These are phyloP conservation scores for Penicillium occitanis DNA, from an alignment of 2,329 filamentous ascomycete species.

Conservation along the genomic window DNA sequence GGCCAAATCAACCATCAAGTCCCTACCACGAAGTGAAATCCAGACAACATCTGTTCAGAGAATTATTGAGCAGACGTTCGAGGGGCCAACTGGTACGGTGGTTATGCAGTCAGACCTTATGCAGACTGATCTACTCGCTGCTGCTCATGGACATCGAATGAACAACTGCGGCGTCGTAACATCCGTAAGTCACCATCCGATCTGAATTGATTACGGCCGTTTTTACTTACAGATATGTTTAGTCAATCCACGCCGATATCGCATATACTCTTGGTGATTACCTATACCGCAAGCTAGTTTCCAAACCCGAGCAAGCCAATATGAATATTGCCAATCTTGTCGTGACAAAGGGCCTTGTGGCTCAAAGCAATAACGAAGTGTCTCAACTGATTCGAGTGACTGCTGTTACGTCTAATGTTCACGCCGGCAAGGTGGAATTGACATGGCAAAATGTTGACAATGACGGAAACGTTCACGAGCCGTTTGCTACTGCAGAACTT, in stretches of 20 bases:
- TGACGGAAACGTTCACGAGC: slow-evolving; percentile 26
- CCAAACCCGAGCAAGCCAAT: slow-evolving; percentile 16
- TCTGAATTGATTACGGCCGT: no score
- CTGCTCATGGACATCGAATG: slow-evolving; percentile 25
- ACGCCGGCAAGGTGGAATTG: slow-evolving; percentile 10
- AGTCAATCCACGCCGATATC: slow-evolving; percentile 28
- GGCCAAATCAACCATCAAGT: background rate
- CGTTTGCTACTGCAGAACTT: slow-evolving; percentile 28
- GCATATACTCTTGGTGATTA: slow-evolving; percentile 28
- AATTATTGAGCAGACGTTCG: slow-evolving; percentile 15
- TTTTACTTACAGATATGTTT: background rate
- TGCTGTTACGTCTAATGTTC: slow-evolving; percentile 45
- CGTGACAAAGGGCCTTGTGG: slow-evolving; percentile 51
- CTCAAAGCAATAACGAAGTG: slow-evolving; percentile 36
- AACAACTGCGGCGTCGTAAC: slow-evolving; percentile 22
- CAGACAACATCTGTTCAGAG: slow-evolving; percentile 13
- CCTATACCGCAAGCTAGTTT: slow-evolving; percentile 21
- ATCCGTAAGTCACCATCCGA: slow-evolving; percentile 1
- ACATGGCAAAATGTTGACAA: slow-evolving; percentile 31
- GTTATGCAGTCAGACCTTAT: slow-evolving; percentile 24
- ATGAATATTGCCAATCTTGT: slow-evolving; percentile 27
- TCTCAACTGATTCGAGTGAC: slow-evolving; percentile 26
- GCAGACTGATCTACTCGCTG: slow-evolving; percentile 16
- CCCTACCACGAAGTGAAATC: slow-evolving; percentile 30
- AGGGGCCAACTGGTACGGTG: slow-evolving; percentile 2